Conservation (phyloP, 2,329 filamentous ascomycete species). For the Xylaria sp. region DNA sequence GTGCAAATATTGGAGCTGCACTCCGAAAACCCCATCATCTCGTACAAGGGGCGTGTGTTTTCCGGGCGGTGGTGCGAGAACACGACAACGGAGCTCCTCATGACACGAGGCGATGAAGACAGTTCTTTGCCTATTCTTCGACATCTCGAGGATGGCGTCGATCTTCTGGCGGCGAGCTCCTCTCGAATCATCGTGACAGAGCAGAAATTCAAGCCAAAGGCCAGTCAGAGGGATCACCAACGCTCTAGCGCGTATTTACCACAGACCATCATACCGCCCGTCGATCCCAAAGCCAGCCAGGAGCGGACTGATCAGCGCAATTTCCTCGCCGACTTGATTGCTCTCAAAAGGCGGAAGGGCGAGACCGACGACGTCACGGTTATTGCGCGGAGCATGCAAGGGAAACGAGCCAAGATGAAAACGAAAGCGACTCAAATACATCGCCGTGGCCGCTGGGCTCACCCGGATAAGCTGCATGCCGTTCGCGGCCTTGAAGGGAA, state of each 20-base stretch:
- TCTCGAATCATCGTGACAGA: conserved; percentile 73
- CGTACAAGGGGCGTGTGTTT: conserved; percentile 79
- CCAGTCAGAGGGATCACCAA: conserved; percentile 31
- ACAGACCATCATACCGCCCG: conserved; percentile 47
- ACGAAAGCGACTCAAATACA: background rate
- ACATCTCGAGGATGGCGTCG: conserved; percentile 63
- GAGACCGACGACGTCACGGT: conserved; percentile 70
- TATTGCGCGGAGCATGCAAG: conserved; percentile 32
- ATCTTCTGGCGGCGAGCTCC: conserved; percentile 73
- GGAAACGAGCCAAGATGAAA: conserved; percentile 1
- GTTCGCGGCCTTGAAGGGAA: conserved; percentile 9
- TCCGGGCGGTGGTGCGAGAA: conserved; percentile 81
- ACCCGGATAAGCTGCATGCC: background rate
- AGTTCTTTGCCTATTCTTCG: conserved; percentile 53
- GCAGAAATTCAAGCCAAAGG: conserved; percentile 60
- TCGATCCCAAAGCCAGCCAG: conserved; percentile 54
- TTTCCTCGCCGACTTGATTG: conserved; percentile 71
- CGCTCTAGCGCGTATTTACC: conserved; percentile 44
- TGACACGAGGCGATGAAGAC: conserved; percentile 57
- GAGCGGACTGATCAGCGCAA: conserved; percentile 45
- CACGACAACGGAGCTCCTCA: conserved; percentile 82
- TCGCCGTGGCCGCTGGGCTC: conserved; percentile 23
- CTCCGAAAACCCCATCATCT: conserved; percentile 74
- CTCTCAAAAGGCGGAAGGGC: conserved; percentile 66
- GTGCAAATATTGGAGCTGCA: conserved; percentile 88